These are phyloP conservation scores for Penicillium sp. DNA, from an alignment of 2,329 filamentous ascomycete species.

Conservation along the genomic window DNA sequence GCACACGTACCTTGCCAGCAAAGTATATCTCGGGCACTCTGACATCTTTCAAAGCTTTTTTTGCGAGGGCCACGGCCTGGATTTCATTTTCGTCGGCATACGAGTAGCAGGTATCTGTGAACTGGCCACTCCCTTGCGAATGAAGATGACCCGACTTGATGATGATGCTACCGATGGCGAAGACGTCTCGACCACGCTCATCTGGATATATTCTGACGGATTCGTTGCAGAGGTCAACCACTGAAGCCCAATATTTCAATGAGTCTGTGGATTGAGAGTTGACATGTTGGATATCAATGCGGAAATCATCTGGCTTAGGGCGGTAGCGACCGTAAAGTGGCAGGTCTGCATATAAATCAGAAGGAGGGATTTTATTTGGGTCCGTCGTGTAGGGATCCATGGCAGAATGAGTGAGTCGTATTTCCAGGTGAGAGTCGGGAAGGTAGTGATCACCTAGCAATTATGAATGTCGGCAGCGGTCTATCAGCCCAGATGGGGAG, in stretches of 20 bases:
- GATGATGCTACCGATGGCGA: constrained; percentile 45
- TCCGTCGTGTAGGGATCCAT: too few species aligned
- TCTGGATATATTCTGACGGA: constrained; percentile 34
- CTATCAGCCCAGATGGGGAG: too few species aligned
- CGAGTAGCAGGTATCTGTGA: constrained; percentile 37
- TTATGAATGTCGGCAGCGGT: too few species aligned
- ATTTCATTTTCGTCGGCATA: constrained; percentile 47
- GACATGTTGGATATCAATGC: constrained; percentile 48
- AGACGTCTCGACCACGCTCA: constrained; percentile 39
- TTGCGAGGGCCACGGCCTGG: constrained; percentile 36
- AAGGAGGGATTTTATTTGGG: constrained; percentile 32
- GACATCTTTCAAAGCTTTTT: constrained; percentile 27
- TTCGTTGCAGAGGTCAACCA: constrained; percentile 34
- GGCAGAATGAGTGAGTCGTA: too few species aligned
- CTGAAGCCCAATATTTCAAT: constrained; percentile 61
- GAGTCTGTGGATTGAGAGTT: constrained; percentile 56
- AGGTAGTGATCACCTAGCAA: too few species aligned
- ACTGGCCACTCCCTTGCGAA: constrained; percentile 13
- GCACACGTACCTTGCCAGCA: constrained; percentile 35
- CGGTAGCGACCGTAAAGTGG: constrained; percentile 36
- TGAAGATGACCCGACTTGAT: constrained; percentile 44
- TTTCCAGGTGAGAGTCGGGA: too few species aligned
- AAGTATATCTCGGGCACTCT: constrained; percentile 44
- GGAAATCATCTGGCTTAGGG: constrained; percentile 31
- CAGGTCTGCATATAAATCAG: constrained; percentile 32